These are phyloP conservation scores for Dactylonectria estremocensis DNA, from an alignment of 2,329 filamentous ascomycete genomes.

Conservation along the genomic window DNA sequence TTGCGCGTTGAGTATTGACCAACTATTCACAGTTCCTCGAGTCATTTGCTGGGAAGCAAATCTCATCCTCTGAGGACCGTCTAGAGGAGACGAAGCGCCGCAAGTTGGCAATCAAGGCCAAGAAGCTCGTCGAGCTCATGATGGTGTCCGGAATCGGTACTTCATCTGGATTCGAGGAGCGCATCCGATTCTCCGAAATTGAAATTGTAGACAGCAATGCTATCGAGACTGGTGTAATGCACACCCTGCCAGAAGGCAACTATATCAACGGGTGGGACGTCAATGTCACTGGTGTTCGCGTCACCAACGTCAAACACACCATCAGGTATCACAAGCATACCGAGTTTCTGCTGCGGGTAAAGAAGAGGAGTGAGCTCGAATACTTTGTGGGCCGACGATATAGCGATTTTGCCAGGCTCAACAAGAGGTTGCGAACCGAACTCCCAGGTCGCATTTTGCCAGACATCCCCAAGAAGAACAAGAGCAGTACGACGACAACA, in stretches of 20 bases:
- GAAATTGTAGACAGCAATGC: constrained; percentile 95
- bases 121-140: constrained; percentile 98
- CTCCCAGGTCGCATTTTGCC: constrained; percentile 92
- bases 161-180: constrained; percentile 96
- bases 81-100: constrained; percentile 95
- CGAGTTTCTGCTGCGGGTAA: constrained; percentile 91
- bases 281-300: constrained; percentile 91
- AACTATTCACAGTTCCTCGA: constrained; percentile 81
- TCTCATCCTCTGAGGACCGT: constrained; percentile 96
- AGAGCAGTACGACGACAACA: constrained; percentile 78
- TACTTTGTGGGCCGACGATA: constrained; percentile 88
- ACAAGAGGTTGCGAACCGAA: constrained; percentile 85
- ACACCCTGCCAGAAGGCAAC: constrained; percentile 91
- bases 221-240: constrained; percentile 89
- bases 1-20: constrained; percentile 24
- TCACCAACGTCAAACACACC: constrained; percentile 85
- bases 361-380: constrained; percentile 81
- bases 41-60: constrained; percentile 96
- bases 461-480: constrained; percentile 92
- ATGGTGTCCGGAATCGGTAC: constrained; percentile 98
- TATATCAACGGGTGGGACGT: constrained; percentile 95
- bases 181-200: constrained; percentile 96
- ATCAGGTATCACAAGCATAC: constrained; percentile 93
- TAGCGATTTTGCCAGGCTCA: constrained; percentile 86
- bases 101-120: constrained; percentile 92